A percentile compares a stretch with the other conserved stretches of the same genome.
These are phyloP conservation scores for Obba rivulosa DNA, from an alignment of 768 basidiomycete genomes.

Conservation along the genomic window DNA sequence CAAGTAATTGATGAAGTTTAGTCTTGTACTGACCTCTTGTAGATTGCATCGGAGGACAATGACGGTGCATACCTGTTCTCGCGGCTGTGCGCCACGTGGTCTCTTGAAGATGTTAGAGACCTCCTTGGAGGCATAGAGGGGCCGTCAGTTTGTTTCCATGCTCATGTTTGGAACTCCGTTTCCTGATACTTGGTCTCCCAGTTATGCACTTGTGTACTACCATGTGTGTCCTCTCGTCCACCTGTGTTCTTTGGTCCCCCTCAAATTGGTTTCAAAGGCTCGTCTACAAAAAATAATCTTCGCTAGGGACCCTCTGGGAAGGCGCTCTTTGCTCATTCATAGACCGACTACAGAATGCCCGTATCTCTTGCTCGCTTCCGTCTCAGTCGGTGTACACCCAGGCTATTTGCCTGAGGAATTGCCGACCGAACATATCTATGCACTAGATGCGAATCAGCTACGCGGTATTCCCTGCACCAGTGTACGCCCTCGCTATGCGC, in stretches of 20 bases:
- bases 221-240: conserved; percentile 41
- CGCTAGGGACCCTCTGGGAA: conserved; percentile 78
- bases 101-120: conserved; percentile 38
- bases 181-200: too few relatives aligned
- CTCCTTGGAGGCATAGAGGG: conserved; percentile 68
- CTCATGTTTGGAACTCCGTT: too few relatives aligned
- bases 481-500: too few relatives aligned
- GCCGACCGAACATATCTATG: conserved; percentile 50
- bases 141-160: conserved; percentile 28
- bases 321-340: conserved; percentile 78
- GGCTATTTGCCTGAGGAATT: conserved; percentile 58
- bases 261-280: conserved; percentile 26
- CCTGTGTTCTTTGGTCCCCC: neutral
- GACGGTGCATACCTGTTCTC: conserved; percentile 58
- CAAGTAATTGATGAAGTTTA: neutral
- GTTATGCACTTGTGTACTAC: conserved; percentile 79
- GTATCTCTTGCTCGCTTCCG: conserved; percentile 60
- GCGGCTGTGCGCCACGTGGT: conserved; percentile 18
- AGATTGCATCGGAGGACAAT: conserved; percentile 63
- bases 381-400: conserved; percentile 45
- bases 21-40: neutral
- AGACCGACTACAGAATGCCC: conserved; percentile 43
- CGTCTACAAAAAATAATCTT: conserved; percentile 51
- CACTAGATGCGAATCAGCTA: conserved; percentile 39
- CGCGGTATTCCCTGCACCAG: too few relatives aligned